phyloP scores from a whole-genome alignment of 1,284 basidiomycete species.

The Fomitopsis schrenkii region DNA sequence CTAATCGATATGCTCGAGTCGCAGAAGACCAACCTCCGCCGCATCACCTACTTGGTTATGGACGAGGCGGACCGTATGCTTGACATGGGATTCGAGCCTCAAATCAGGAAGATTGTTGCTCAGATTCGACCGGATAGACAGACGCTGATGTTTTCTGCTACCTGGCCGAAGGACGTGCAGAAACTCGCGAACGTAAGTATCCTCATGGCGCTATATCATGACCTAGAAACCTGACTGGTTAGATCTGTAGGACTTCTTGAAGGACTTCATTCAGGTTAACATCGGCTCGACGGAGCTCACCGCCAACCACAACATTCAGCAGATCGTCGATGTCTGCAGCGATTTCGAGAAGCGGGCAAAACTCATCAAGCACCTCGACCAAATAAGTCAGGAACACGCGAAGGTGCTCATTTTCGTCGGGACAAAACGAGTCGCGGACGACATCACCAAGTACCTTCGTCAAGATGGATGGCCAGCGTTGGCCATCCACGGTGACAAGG shows the following conservation, averaged over 20 bases:
- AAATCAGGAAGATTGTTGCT: slow-evolving; percentile 96
- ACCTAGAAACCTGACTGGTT: not conserved
- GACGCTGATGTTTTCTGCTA: slow-evolving; percentile 96
- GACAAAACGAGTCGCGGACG: slow-evolving; percentile 97
- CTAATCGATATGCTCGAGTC: slow-evolving; percentile 95
- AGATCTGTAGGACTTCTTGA: slow-evolving; percentile 78
- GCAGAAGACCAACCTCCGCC: slow-evolving; percentile 93
- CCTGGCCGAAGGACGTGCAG: slow-evolving; percentile 99
- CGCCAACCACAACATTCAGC: slow-evolving; percentile 97
- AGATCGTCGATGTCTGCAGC: slow-evolving; percentile 95
- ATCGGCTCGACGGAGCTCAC: slow-evolving; percentile 98
- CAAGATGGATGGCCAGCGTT: slow-evolving; percentile 99
- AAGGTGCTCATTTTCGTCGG: slow-evolving; percentile 99
- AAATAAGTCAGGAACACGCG: slow-evolving; percentile 94
- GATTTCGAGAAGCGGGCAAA: slow-evolving; percentile 98
- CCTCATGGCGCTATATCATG: not conserved
- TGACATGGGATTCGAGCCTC: slow-evolving; percentile 99
- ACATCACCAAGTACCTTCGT: slow-evolving; percentile 95
- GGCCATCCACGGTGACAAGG: slow-evolving; percentile 98
- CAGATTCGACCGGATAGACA: slow-evolving; percentile 97
- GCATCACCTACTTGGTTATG: slow-evolving; percentile 97
- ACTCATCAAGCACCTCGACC: slow-evolving; percentile 95
- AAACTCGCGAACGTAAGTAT: slow-evolving; percentile 78
- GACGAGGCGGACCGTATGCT: slow-evolving; percentile 99
- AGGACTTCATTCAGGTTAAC: slow-evolving; percentile 97